Percentiles rank a stretch among this genome's conserved stretches.
Conservation (phyloP, 2,329 filamentous ascomycete species). For the Neocatenulostroma microsporum region DNA sequence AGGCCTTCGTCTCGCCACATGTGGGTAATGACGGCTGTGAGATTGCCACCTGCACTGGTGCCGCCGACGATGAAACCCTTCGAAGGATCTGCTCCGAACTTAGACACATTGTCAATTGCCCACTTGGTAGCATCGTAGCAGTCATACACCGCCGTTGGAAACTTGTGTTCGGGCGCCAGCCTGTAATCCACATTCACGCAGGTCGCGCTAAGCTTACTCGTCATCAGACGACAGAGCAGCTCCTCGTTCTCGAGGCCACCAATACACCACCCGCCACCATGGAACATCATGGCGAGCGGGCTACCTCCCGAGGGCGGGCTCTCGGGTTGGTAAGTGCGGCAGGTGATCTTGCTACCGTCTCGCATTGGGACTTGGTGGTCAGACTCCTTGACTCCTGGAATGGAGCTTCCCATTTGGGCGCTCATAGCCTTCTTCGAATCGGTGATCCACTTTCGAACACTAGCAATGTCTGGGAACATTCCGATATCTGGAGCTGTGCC, state of each 20-base stretch:
- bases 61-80: constrained; percentile 46
- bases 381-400: constrained; percentile 31
- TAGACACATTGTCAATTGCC: constrained; percentile 27
- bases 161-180: constrained; percentile 45
- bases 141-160: constrained; percentile 44
- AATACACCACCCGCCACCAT: constrained; percentile 26
- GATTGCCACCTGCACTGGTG: constrained; percentile 46
- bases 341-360: constrained; percentile 30
- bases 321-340: constrained; percentile 21
- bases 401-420: constrained; percentile 7
- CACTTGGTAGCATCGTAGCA: constrained; percentile 40
- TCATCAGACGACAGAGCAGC: constrained; percentile 34
- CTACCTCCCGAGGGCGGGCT: constrained; percentile 14
- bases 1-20: constrained; percentile 36
- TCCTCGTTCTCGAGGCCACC: constrained; percentile 40
- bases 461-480: constrained; percentile 16
- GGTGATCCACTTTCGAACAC: constrained; percentile 16
- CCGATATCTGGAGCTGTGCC: constrained; percentile 21
- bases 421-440: constrained; percentile 13
- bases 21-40: constrained; percentile 42
- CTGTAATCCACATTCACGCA: constrained; percentile 47
- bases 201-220: constrained; percentile 31
- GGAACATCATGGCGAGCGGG: constrained; percentile 20
- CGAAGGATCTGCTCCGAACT: constrained; percentile 34
- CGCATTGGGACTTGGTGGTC: constrained; percentile 31